phyloP scores from a whole-genome alignment of 2,329 filamentous ascomycete species.

The Colletotrichum tofieldiae region DNA sequence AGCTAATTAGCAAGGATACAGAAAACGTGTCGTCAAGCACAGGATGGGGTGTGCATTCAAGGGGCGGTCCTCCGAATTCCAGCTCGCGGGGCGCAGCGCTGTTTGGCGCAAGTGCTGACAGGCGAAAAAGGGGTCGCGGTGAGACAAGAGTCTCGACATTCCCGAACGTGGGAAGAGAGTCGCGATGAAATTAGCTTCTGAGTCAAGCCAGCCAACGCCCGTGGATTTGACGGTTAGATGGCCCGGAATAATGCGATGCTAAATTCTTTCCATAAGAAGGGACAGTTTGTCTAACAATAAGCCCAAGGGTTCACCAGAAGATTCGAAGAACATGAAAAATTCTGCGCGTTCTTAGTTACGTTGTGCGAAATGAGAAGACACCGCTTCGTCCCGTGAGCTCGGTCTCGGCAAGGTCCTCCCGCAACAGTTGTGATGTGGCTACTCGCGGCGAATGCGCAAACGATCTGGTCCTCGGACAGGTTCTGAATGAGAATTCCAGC shows the following conservation, averaged over 20 bases:
- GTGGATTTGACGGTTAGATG: background rate
- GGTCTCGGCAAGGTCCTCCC: background rate
- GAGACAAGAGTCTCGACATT: conserved; percentile 36
- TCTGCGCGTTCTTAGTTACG: background rate
- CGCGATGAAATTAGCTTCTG: conserved; percentile 33
- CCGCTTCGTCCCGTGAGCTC: background rate
- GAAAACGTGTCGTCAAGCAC: conserved; percentile 13
- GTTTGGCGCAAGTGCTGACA: background rate
- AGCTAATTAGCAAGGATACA: background rate
- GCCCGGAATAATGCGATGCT: conserved; percentile 18
- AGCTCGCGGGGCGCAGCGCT: conserved; percentile 2
- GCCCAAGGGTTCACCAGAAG: background rate
- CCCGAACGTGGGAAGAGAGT: conserved; percentile 26
- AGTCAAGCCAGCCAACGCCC: conserved; percentile 4
- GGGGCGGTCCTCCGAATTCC: conserved; percentile 22
- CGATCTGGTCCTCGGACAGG: no score
- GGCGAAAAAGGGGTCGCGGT: conserved; percentile 8
- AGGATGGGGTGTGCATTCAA: conserved; percentile 4
- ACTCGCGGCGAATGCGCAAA: background rate
- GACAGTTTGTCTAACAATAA: conserved; percentile 10
- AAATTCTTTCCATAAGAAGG: conserved; percentile 12
- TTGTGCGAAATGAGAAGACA: conserved; percentile 20
- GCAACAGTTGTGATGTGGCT: background rate
- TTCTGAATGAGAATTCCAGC: background rate
- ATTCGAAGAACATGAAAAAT: conserved; percentile 1